Evolutionary conservation across 352 stramenopile species (phyloP), one percentile per base, ranked within the genome.

Genomic region (Globisporangium parvum): DNA sequence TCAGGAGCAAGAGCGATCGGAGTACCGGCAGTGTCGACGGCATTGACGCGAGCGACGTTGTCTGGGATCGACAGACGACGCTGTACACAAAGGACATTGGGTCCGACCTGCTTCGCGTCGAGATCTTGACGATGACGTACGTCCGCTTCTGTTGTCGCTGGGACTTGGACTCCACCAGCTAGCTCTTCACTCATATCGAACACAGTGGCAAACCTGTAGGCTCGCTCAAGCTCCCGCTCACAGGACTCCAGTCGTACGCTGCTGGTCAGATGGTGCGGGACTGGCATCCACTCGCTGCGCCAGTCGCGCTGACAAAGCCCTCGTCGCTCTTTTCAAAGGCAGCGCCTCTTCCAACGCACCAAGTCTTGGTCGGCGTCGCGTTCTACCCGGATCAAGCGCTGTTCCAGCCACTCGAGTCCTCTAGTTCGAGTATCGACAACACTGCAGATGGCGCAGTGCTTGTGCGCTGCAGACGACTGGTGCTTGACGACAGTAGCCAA

Each of bases 51-150:
- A 24, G 28, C 60, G 39, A 51, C 57, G 23, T 69, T 18, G 23
- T 64, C 3, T 84, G 69, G 69, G 71, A 84, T 51, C 42, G 49
- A 15, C 64, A 73, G 35, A 12, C 73, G 28, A 80, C 74, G 3
- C 44, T 84, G 9, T 84, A 70, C 55, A 70, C 69, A 11, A 45
- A 40, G n/a, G 60, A 80, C 39, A 53, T 77, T n/a, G 50, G 39
- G 0, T 60, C 41, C 1, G 71, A 80, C 6, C 51, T 80, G 17
- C 56, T 80, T 17, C 67, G 68, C n/a, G 31, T 64, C 6, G 71
- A 80, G 24, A 23, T 79, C 2, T 41, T 74, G n/a, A 73, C 67
- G 2, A 37, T 59, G 2, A 67, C 65, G 70, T 79, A 67, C 35
- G 65, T 70, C 17, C 0, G n/a, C 28, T 42, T 28, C 6, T 51